Evolutionary conservation across 2,329 filamentous ascomycete species (phyloP).

Genomic region (Xylaria sp.): DNA sequence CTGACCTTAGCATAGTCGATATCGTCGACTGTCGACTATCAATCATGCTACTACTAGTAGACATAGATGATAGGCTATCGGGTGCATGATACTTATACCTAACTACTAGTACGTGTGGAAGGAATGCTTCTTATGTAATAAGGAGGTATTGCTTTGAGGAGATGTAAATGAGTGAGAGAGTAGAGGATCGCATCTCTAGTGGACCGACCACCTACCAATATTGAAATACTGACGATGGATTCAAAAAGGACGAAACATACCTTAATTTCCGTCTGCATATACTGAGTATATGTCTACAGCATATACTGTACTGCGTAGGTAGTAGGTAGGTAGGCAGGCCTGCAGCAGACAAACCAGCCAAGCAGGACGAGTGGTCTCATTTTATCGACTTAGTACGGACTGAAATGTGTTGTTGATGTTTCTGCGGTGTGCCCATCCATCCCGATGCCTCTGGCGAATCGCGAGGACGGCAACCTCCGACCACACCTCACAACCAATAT

Average conservation of each 20-base stretch:
- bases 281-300: not conserved
- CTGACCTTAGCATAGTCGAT: slow-evolving; percentile 1
- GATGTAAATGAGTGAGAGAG: too few relatives aligned
- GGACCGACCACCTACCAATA: too few relatives aligned
- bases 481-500: slow-evolving; percentile 5
- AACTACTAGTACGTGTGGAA: not conserved
- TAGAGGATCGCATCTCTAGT: too few relatives aligned
- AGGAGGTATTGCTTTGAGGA: not conserved
- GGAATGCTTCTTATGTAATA: not conserved
- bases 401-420: slow-evolving; percentile 18
- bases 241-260: slow-evolving; percentile 2
- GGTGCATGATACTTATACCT: not conserved
- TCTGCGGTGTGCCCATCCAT: slow-evolving; percentile 20
- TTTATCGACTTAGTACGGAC: not conserved
- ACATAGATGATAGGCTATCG: not conserved
- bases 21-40: not conserved
- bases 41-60: too few relatives aligned
- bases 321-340: not conserved
- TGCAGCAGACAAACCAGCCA: slow-evolving; percentile 21
- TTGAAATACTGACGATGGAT: not conserved
- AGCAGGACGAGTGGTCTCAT: slow-evolving; percentile 18
- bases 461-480: slow-evolving; percentile 31
- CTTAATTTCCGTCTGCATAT: slow-evolving; percentile 11
- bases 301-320: too few relatives aligned
- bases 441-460: slow-evolving; percentile 14